Evolutionary conservation across 2,329 filamentous ascomycete genomes (phyloP).

Genomic region (Colletotrichum sidae): DNA sequence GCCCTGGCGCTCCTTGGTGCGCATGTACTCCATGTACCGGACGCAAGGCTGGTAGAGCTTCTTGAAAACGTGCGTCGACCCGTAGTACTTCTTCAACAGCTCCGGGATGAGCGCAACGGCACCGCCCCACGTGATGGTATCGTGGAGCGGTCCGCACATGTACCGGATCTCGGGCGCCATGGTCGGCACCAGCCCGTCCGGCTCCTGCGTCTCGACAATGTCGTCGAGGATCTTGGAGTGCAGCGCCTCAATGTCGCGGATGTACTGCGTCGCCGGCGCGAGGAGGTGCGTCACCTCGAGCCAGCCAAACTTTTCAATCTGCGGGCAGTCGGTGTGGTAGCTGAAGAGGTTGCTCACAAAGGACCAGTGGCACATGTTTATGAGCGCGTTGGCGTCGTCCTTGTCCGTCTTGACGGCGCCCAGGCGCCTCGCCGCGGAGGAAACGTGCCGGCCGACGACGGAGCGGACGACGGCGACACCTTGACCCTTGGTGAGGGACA

Average conservation of each 20-base stretch:
- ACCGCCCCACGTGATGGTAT: slow-evolving; percentile 58
- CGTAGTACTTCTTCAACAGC: slow-evolving; percentile 53
- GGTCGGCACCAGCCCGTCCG: slow-evolving; percentile 56
- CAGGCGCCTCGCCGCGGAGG: slow-evolving; percentile 50
- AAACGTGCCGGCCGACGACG: slow-evolving; percentile 51
- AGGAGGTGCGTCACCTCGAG: slow-evolving; percentile 59
- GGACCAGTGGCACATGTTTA: slow-evolving; percentile 58
- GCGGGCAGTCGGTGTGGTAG: slow-evolving; percentile 60
- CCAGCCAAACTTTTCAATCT: slow-evolving; percentile 62
- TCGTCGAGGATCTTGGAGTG: slow-evolving; percentile 61
- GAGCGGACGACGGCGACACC: slow-evolving; percentile 49
- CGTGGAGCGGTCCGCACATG: slow-evolving; percentile 58
- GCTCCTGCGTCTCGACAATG: slow-evolving; percentile 58
- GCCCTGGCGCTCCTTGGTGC: slow-evolving; percentile 51
- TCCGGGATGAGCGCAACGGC: slow-evolving; percentile 51
- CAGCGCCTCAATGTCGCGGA: slow-evolving; percentile 58
- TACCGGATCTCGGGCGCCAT: slow-evolving; percentile 61
- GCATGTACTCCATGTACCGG: slow-evolving; percentile 55
- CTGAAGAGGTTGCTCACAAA: slow-evolving; percentile 56
- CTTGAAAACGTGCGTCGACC: slow-evolving; percentile 49
- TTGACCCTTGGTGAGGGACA: slow-evolving; percentile 41
- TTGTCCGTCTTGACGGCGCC: slow-evolving; percentile 53
- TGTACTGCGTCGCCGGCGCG: slow-evolving; percentile 57
- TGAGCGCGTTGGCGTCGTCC: slow-evolving; percentile 53
- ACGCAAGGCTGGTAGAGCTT: slow-evolving; percentile 52